Conservation (phyloP, 345 rosid species). For the Brassica carinata region DNA sequence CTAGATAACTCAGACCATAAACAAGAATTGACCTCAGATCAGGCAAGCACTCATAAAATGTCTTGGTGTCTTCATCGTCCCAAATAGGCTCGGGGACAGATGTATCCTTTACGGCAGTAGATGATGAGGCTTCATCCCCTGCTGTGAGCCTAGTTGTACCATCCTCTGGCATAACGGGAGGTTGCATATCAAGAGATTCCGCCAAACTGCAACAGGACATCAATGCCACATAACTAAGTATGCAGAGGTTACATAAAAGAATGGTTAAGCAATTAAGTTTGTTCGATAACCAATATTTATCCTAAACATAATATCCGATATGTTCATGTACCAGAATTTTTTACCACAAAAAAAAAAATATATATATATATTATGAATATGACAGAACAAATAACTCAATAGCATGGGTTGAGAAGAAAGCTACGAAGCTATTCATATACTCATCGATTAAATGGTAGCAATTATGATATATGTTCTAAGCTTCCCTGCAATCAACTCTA, state of each 20-base stretch:
- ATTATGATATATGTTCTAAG: slow-evolving; percentile 13
- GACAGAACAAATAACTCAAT: not conserved
- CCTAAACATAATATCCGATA: too few species aligned
- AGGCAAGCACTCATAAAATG: slow-evolving; percentile 92
- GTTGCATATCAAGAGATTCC: slow-evolving; percentile 97
- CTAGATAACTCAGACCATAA: slow-evolving; percentile 24
- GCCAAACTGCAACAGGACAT: slow-evolving; percentile 63
- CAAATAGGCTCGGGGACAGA: slow-evolving; percentile 75
- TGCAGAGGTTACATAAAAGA: not conserved
- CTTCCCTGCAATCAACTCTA: slow-evolving; percentile 3
- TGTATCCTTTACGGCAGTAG: slow-evolving; percentile 77
- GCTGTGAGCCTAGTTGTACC: slow-evolving; percentile 90
- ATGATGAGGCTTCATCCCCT: slow-evolving; percentile 77
- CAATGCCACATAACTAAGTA: slow-evolving; percentile 3
- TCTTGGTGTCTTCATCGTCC: slow-evolving; percentile 98
- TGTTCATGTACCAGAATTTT: not conserved
- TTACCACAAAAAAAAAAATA: too few species aligned
- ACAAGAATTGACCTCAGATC: slow-evolving; percentile 83
- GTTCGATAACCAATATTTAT: too few species aligned
- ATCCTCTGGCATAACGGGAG: slow-evolving; percentile 98
- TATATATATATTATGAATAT: not conserved
- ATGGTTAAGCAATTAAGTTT: too few species aligned
- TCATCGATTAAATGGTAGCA: not conserved
- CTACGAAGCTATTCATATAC: slow-evolving; percentile 24
- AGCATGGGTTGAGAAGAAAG: slow-evolving; percentile 15